Conservation (phyloP, 2,329 filamentous ascomycete species). For the Lomentospora prolificans region DNA sequence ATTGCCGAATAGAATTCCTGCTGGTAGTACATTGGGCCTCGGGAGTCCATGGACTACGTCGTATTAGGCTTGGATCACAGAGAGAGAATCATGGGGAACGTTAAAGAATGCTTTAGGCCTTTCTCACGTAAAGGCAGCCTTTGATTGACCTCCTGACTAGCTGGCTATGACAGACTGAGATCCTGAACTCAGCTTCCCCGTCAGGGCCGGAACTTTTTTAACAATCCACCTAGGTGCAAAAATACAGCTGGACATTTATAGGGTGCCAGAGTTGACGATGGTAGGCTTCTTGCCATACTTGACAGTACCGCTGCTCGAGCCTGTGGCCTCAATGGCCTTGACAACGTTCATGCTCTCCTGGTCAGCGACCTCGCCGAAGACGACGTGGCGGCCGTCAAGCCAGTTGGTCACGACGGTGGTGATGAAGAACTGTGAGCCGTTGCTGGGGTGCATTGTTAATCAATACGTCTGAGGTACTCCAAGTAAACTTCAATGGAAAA, state of each 20-base stretch:
- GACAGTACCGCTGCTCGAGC: conserved; percentile 43
- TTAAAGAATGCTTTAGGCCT: not conserved
- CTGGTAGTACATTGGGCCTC: not conserved
- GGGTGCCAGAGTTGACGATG: conserved; percentile 43
- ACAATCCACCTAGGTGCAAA: no score
- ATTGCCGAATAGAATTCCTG: not conserved
- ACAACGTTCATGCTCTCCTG: conserved; percentile 40
- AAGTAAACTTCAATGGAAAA: not conserved
- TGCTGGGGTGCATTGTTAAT: conserved; percentile 49
- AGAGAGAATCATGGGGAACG: no score
- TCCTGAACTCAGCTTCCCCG: not conserved
- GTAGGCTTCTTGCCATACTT: conserved; percentile 47
- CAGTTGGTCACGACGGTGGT: conserved; percentile 87
- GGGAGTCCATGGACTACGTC: not conserved
- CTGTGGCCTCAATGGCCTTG: conserved; percentile 52
- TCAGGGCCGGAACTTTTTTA: not conserved
- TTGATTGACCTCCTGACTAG: conserved; percentile 2
- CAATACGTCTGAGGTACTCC: not conserved
- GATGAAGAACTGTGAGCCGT: conserved; percentile 97
- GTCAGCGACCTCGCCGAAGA: conserved; percentile 66
- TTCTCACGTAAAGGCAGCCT: not conserved
- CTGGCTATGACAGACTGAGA: not conserved
- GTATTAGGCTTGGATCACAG: no score
- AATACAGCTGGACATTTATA: no score
- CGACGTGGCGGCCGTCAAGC: conserved; percentile 74